Base-by-base conservation (phyloP, 441 rosid species). In the Syzygium syzygioides region DNA sequence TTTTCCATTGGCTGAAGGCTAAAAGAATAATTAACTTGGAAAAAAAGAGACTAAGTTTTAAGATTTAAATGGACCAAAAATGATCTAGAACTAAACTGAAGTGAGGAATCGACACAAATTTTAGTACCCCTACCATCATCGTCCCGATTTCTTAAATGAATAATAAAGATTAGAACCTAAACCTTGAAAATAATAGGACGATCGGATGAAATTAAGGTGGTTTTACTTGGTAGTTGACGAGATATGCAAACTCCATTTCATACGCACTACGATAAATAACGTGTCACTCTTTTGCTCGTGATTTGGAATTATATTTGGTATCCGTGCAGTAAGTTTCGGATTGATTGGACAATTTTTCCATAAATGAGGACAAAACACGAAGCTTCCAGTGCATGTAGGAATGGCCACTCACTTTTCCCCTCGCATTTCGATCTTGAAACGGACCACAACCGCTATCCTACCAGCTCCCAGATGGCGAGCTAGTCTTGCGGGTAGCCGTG, bases 291-390 rank as follows among this genome's bases (percentile, higher is more conserved):
- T 68, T 68, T 19, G 1, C 26, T 34, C 48, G 4, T 34, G 0
- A 9, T 17, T 64, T 0, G 0, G 0, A 30, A 30, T 0, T 30
- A 17, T 7, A 30, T 30, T 30, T 8, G 76, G 4, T 5, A 30
- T 17, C 6, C 1, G 12, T 2, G 0, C 41, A 30, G 2, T 19
- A 19, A 7, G 11, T 55, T 8, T 55, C 8, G 4, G 1, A 17
- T 17, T 55, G 59, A 55, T 32, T 9, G 9, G 20, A 66, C 10
- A 66, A 26, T 17, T 66, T 66, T 23, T 3, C 25, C 2, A 17
- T 30, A 17, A 4, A 66, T 4, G 41, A 15, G 79, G 59, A 20
- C 41, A 0, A 0, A 15, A 64, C 6, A 17, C 32, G 23, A 30
- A 66, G 13, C 79, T 66, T 32, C 59, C 7, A 4, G 4, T 8